phyloP scores from a whole-genome alignment of 2,329 filamentous ascomycete species.

The Fusarium sp. region DNA sequence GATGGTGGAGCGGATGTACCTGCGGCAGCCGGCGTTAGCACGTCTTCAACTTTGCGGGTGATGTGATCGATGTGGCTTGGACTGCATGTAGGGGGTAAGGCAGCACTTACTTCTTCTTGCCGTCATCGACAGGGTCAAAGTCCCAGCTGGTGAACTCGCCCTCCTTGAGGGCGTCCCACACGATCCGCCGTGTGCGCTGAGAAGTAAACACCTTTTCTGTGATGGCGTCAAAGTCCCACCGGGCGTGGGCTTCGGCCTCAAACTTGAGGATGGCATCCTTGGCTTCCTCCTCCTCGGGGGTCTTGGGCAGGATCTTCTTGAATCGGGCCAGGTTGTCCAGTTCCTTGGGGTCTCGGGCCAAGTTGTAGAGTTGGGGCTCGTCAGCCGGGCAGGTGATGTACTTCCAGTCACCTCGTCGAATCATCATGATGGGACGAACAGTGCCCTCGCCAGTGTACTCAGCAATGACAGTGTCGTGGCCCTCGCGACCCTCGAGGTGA shows the following conservation, averaged over 20 bases:
- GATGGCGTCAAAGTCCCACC: constrained; percentile 86
- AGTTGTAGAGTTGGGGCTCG: constrained; percentile 85
- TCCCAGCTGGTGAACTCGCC: constrained; percentile 88
- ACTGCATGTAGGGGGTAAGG: constrained; percentile 23
- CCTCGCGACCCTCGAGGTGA: constrained; percentile 74
- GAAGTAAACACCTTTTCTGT: constrained; percentile 79
- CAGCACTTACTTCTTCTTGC: constrained; percentile 69
- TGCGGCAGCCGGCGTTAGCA: constrained; percentile 52
- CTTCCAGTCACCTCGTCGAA: constrained; percentile 89
- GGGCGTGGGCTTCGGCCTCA: constrained; percentile 75
- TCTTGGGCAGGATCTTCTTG: constrained; percentile 53
- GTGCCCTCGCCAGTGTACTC: constrained; percentile 97
- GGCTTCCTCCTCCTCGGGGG: constrained; percentile 59
- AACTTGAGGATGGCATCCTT: constrained; percentile 72
- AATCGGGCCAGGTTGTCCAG: constrained; percentile 76
- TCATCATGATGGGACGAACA: constrained; percentile 92
- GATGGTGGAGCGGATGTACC: constrained; percentile 88
- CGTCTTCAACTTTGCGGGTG: constrained; percentile 40
- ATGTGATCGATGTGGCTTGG: constrained; percentile 43
- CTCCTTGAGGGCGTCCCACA: constrained; percentile 82
- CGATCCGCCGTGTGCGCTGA: constrained; percentile 82
- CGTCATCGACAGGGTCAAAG: constrained; percentile 80
- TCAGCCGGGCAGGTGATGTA: constrained; percentile 89
- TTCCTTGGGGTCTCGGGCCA: constrained; percentile 80
- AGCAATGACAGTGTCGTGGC: constrained; percentile 88